Conservation (phyloP, 2,329 filamentous ascomycete species). For the Fusarium tupiense region DNA sequence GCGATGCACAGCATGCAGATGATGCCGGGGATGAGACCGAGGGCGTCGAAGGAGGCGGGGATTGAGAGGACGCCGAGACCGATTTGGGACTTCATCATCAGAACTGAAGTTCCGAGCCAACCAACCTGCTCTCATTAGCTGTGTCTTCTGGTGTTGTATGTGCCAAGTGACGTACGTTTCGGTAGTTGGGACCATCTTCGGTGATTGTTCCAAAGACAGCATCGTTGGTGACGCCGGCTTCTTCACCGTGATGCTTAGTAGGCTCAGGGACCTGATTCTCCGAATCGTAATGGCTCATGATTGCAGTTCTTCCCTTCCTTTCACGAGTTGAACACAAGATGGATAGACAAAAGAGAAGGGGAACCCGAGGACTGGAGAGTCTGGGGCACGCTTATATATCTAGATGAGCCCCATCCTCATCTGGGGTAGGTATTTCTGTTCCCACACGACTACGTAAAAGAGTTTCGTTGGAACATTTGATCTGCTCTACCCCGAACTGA, state of each 20-base stretch:
- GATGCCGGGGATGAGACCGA: conserved; percentile 60
- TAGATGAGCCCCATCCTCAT: not conserved
- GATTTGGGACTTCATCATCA: conserved; percentile 61
- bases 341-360: not conserved
- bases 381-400: conserved; percentile 22
- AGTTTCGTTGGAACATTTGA: conserved; percentile 21
- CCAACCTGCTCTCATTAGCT: conserved; percentile 47
- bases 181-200: conserved; percentile 46
- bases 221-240: conserved; percentile 35
- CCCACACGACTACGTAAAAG: conserved; percentile 23
- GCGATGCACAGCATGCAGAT: conserved; percentile 54
- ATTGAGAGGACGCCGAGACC: conserved; percentile 60
- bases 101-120: conserved; percentile 55
- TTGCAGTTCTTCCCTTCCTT: not conserved
- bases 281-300: conserved; percentile 29
- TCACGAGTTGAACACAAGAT: not conserved
- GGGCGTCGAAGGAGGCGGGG: conserved; percentile 55
- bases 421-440: conserved; percentile 19
- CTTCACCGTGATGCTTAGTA: conserved; percentile 1
- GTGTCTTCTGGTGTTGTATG: too few species aligned
- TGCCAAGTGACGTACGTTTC: conserved; percentile 36
- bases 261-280: conserved; percentile 26
- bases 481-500: conserved; percentile 30
- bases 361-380: not conserved
- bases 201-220: conserved; percentile 46